phyloP scores from a whole-genome alignment of 306 rosid genomes.

The Adenanthera pavonina region DNA sequence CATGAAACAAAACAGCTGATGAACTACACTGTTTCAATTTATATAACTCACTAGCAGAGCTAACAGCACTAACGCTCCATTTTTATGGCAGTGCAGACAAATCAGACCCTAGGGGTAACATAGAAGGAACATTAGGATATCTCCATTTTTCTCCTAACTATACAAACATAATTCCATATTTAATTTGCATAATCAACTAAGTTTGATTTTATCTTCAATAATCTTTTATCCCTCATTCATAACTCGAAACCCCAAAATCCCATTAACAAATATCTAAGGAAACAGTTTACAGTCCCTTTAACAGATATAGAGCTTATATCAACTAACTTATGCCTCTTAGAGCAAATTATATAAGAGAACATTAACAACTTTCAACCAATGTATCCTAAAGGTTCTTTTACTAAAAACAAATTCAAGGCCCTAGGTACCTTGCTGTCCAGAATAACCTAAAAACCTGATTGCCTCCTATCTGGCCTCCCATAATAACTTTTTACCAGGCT shows the following conservation, averaged over 20 bases:
- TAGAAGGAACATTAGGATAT: neutral
- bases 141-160: neutral
- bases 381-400: neutral
- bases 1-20: neutral
- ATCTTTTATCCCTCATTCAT: neutral
- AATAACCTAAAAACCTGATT: neutral
- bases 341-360: neutral
- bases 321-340: neutral
- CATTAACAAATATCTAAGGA: neutral
- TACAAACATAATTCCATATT: slow-evolving; percentile 2
- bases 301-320: neutral
- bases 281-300: neutral
- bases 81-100: neutral
- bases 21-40: neutral
- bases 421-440: neutral
- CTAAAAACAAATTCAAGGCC: neutral
- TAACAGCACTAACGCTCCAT: slow-evolving; percentile 24
- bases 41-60: neutral
- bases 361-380: neutral
- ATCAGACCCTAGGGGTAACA: neutral
- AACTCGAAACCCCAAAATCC: neutral
- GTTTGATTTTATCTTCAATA: neutral
- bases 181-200: neutral
- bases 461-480: neutral
- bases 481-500: neutral